These are phyloP conservation scores for Herpetomonas muscarum DNA, from an alignment of 208 protist species.

Conservation along the genomic window DNA sequence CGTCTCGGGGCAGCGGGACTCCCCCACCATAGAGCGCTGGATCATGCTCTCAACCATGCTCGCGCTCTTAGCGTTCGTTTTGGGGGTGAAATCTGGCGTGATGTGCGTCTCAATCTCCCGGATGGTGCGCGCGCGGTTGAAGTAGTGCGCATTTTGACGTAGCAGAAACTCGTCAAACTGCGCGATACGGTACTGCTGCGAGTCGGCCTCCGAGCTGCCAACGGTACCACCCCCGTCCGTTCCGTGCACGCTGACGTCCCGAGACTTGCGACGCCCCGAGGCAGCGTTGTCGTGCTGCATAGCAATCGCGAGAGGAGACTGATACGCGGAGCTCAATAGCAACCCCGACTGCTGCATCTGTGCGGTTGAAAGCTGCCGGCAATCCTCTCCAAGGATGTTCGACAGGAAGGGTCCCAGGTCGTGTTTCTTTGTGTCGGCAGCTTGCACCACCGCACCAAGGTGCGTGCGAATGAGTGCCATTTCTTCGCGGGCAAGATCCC, in stretches of 20 bases:
- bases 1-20: constrained; percentile 19
- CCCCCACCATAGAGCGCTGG: constrained; percentile 38
- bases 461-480: constrained; percentile 27
- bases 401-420: constrained; percentile 33
- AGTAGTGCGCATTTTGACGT: constrained; percentile 62
- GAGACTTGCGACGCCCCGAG: constrained; percentile 2
- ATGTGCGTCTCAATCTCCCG: constrained; percentile 34
- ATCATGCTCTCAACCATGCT: constrained; percentile 48
- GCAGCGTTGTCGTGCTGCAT: constrained; percentile 20
- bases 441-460: not conserved
- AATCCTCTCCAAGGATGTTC: constrained; percentile 39
- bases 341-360: not conserved
- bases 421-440: constrained; percentile 25
- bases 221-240: not conserved
- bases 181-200: constrained; percentile 33
- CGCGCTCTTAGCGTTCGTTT: constrained; percentile 40
- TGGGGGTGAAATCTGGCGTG: constrained; percentile 65
- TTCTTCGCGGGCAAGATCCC: constrained; percentile 31
- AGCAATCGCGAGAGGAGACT: constrained; percentile 57
- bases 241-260: no score
- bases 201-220: constrained; percentile 4
- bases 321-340: constrained; percentile 48
- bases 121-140: constrained; percentile 36
- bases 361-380: not conserved
- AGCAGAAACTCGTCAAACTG: constrained; percentile 80